Evolutionary conservation across 352 stramenopile genomes (phyloP), one percentile per base, ranked within the genome.

Genomic region (Phytopythium ostracodes): DNA sequence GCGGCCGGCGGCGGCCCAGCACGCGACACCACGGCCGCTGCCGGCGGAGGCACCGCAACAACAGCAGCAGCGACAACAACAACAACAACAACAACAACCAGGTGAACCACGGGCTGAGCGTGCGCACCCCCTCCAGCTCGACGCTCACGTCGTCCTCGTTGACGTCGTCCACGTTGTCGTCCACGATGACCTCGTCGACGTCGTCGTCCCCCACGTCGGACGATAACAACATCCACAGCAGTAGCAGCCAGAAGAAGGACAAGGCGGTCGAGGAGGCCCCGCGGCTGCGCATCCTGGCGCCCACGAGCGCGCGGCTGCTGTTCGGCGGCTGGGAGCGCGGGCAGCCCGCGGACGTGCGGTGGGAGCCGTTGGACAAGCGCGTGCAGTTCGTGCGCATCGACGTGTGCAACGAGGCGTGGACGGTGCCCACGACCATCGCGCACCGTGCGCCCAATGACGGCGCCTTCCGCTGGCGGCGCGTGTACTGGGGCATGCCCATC

Each of bases 401-500:
- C 69, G 84, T 95, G 66, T 95, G 86, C 71, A 92, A 95, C 60
- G 77, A 88, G 60, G 77, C 75, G 53, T 95, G 86, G 86, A 77
- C 76, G 22, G 84, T 91, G 50, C 84, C 84, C 18, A 92, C 86
- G 20, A 89, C 80, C 31, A 93, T 93, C 58, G 76, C 84, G 53
- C 71, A 79, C 44, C 68, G 76, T 36, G 84, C 86, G 62, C 68
- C 73, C 2, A 92, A 93, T 67, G 75, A 89, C 49, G 86, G 86
- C 60, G 72, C 64, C 22, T 90, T 84, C 63, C 70, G 81, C 54
- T 95, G 86, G 86, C 79, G 75, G 38, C 79, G 80, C 33, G 86
- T 95, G 56, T 88, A 91, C 51, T 95, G 86, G 86, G 86, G 86
- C 59, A 87, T 95, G 82, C 86, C 86, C 17, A 95, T 92, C 62